Conservation (phyloP, 441 rosid genomes). For the Erodium chrysanthum region DNA sequence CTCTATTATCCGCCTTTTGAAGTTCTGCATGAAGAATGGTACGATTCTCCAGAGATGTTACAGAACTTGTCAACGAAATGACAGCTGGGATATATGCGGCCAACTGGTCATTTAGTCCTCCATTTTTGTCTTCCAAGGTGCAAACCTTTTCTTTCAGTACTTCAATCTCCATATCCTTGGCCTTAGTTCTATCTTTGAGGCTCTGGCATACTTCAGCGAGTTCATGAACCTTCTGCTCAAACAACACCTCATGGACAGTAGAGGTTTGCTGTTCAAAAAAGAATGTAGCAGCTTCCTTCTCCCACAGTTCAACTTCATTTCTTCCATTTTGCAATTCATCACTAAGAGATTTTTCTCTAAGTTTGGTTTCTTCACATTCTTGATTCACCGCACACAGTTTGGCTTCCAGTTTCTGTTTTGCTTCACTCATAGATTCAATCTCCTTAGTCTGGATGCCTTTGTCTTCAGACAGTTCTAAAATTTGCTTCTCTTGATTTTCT, state of each 20-base stretch:
- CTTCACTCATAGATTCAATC: conserved; percentile 27
- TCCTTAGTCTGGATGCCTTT: conserved; percentile 39
- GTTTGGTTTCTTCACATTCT: conserved; percentile 41
- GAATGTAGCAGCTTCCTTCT: conserved; percentile 38
- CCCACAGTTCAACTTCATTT: conserved; percentile 35
- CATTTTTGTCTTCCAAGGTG: conserved; percentile 49
- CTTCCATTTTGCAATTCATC: conserved; percentile 13
- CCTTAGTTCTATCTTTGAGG: conserved; percentile 31
- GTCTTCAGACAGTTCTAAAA: conserved; percentile 43
- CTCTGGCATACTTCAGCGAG: conserved; percentile 35
- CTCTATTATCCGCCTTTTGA: conserved; percentile 21
- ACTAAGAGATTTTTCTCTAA: conserved; percentile 43
- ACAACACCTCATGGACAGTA: conserved; percentile 41
- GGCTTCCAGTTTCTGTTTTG: conserved; percentile 37
- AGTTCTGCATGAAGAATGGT: conserved; percentile 25
- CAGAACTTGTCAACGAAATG: conserved; percentile 42
- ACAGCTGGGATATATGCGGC: conserved; percentile 43
- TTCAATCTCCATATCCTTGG: conserved; percentile 39
- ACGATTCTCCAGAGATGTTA: conserved; percentile 56
- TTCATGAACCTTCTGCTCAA: conserved; percentile 48
- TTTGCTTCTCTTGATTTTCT: conserved; percentile 44
- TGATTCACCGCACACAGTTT: conserved; percentile 29
- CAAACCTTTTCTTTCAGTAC: conserved; percentile 46
- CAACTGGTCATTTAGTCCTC: conserved; percentile 42
- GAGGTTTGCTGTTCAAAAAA: conserved; percentile 49